Conservation (phyloP, 2,329 filamentous ascomycete species). For the Fusarium haematococcum region DNA sequence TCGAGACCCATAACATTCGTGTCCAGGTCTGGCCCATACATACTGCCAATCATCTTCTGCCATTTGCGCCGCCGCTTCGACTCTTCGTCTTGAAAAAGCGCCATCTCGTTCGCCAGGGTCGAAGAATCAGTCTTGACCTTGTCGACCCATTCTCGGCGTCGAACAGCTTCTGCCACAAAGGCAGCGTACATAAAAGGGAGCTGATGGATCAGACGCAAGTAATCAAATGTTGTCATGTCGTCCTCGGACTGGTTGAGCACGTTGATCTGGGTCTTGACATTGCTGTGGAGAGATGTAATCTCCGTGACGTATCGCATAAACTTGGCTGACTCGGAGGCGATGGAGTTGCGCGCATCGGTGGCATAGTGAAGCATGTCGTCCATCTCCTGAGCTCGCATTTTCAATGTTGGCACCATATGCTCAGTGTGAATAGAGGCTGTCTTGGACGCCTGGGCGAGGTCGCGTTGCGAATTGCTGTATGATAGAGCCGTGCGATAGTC, state of each 20-base stretch:
- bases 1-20: conserved; percentile 81
- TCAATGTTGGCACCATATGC: conserved; percentile 68
- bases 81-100: conserved; percentile 92
- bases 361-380: conserved; percentile 69
- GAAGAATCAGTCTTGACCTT: conserved; percentile 91
- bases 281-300: conserved; percentile 80
- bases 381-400: conserved; percentile 69
- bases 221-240: conserved; percentile 82
- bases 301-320: conserved; percentile 87
- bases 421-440: conserved; percentile 73
- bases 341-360: conserved; percentile 74
- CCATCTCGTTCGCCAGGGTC: conserved; percentile 91
- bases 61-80: conserved; percentile 88
- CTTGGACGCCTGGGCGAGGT: conserved; percentile 71
- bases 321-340: conserved; percentile 73
- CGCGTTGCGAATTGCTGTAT: conserved; percentile 72
- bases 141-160: conserved; percentile 89
- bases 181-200: conserved; percentile 92
- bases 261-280: conserved; percentile 78
- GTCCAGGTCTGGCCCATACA: conserved; percentile 76
- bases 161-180: conserved; percentile 85
- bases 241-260: conserved; percentile 79
- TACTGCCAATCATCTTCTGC: conserved; percentile 85
- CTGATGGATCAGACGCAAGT: conserved; percentile 82
- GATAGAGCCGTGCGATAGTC: conserved; percentile 84